A percentile compares a stretch with the other conserved stretches of the same genome.
Conservation (phyloP, 371 early-diverging fungal genomes). For the Mucor velutinosus region DNA sequence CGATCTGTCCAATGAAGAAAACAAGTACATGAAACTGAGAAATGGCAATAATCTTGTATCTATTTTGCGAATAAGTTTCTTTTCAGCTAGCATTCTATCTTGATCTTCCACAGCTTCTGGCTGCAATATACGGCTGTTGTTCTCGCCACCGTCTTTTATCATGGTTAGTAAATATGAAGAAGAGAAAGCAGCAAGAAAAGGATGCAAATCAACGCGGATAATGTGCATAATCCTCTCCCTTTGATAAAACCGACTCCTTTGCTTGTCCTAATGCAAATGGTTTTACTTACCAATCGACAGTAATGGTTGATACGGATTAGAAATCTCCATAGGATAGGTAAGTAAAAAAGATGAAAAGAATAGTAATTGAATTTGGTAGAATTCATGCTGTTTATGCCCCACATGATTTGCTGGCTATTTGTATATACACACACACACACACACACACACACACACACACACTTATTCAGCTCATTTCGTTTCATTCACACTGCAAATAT, state of each 20-base stretch:
- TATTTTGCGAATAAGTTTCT: constrained; percentile 42
- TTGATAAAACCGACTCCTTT: no score
- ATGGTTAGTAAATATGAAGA: neutral
- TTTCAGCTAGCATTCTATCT: constrained; percentile 11
- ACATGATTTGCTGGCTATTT: neutral
- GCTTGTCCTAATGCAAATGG: neutral
- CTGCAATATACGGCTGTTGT: neutral
- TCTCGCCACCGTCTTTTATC: neutral
- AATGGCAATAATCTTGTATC: constrained; percentile 52
- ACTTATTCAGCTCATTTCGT: neutral
- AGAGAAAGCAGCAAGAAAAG: neutral
- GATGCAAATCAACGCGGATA: neutral
- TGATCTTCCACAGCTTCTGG: neutral
- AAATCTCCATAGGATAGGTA: neutral
- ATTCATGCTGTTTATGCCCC: neutral
- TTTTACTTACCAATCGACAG: neutral
- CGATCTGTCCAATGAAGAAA: constrained; percentile 54
- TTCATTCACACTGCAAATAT: neutral
- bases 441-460: neutral
- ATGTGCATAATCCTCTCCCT: neutral
- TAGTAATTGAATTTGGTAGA: neutral
- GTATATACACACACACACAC: neutral
- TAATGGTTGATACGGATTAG: constrained; percentile 10
- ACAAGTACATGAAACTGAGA: constrained; percentile 53
- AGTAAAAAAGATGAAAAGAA: neutral